Percentiles rank a stretch among this genome's conserved stretches.
phyloP scores from a whole-genome alignment of 441 rosid genomes.

The California macrophylla region DNA sequence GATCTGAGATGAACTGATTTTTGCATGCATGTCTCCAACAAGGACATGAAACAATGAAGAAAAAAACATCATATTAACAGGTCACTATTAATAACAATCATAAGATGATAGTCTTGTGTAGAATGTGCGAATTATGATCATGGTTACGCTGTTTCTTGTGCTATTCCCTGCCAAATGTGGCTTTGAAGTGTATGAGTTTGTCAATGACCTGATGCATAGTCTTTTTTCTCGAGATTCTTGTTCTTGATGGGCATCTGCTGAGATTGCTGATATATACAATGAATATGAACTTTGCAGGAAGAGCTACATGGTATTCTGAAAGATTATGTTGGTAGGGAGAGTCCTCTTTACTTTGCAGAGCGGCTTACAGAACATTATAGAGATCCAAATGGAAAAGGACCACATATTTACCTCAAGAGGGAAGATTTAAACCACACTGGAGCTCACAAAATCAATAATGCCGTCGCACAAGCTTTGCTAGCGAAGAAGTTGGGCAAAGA shows the following conservation, averaged over 20 bases:
- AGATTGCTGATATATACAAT: background rate
- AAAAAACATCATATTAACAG: too few relatives aligned
- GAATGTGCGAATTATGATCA: too few relatives aligned
- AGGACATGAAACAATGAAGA: too few relatives aligned
- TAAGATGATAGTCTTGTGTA: too few relatives aligned
- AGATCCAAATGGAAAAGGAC: conserved; percentile 65
- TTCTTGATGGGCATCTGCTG: background rate
- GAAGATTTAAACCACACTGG: conserved; percentile 94
- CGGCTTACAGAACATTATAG: conserved; percentile 73
- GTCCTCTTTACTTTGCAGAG: conserved; percentile 84
- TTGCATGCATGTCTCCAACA: background rate
- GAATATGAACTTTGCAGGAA: conserved; percentile 31
- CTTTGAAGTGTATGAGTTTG: background rate
- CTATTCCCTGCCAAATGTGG: background rate
- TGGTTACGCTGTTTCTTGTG: too few relatives aligned
- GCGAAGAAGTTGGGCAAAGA: conserved; percentile 74
- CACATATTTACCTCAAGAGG: conserved; percentile 71
- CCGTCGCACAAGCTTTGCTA: conserved; percentile 76
- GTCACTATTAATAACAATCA: too few relatives aligned
- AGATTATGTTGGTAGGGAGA: conserved; percentile 89
- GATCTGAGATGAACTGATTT: background rate
- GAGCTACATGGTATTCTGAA: conserved; percentile 63
- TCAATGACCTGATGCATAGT: background rate
- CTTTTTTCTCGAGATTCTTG: background rate
- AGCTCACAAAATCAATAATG: conserved; percentile 90